A percentile compares a stretch with the other conserved stretches of the same genome.
Conservation (phyloP, 345 rosid species). For the Sapria himalayana region DNA sequence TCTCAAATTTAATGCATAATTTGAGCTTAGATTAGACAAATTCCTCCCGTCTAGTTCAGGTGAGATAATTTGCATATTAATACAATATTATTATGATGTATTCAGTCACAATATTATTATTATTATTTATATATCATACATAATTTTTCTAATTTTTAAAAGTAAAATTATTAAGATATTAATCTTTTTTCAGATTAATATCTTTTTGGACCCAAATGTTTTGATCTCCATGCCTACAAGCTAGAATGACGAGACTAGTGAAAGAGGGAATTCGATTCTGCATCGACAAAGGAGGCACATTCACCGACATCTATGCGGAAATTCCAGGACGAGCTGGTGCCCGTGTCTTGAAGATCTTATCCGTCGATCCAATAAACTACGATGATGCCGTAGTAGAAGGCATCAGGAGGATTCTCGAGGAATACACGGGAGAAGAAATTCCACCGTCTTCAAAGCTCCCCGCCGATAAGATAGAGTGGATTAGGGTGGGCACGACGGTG, state of each 20-base stretch:
- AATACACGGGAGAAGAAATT: conserved; percentile 42
- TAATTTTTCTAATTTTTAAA: too few relatives aligned
- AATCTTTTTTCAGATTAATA: too few relatives aligned
- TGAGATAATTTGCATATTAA: too few relatives aligned
- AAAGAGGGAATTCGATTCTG: conserved; percentile 61
- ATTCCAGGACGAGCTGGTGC: conserved; percentile 59
- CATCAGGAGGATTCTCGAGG: conserved; percentile 73
- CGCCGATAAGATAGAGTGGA: conserved; percentile 80
- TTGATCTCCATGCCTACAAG: too few relatives aligned
- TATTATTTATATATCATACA: too few relatives aligned
- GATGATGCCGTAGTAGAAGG: conserved; percentile 98
- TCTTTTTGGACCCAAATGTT: too few relatives aligned
- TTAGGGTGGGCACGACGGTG: conserved; percentile 94
- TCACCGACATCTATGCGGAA: conserved; percentile 93
- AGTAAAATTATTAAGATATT: too few relatives aligned
- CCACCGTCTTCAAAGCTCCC: conserved; percentile 60
- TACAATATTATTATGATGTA: too few relatives aligned
- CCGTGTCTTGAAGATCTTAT: conserved; percentile 61
- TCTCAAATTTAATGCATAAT: too few relatives aligned
- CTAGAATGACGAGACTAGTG: conserved; percentile 23
- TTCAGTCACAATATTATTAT: too few relatives aligned
- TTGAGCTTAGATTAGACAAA: too few relatives aligned
- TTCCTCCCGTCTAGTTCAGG: too few relatives aligned
- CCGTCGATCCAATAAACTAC: conserved; percentile 83
- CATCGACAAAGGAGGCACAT: conserved; percentile 89